Conservation (phyloP, 2,329 filamentous ascomycete genomes). For the Xylaria arbuscula region DNA sequence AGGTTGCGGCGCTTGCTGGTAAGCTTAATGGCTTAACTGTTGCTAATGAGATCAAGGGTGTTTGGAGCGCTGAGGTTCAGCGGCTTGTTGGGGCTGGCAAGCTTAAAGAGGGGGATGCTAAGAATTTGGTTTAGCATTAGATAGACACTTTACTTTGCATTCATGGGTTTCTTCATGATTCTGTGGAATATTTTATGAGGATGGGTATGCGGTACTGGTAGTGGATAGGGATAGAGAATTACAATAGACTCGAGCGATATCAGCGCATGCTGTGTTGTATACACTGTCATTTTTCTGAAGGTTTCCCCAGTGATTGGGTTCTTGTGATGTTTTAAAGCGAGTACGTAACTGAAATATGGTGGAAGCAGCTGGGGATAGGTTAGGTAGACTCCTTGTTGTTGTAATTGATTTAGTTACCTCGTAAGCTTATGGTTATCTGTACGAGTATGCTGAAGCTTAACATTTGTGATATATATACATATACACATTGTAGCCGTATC, state of each 20-base stretch:
- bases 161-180: background rate
- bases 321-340: background rate
- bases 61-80: conserved; percentile 82
- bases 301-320: background rate
- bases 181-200: background rate
- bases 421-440: too few relatives aligned
- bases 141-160: background rate
- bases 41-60: conserved; percentile 83
- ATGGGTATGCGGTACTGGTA: background rate
- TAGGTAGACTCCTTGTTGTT: too few relatives aligned
- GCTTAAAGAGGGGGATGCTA: conserved; percentile 84
- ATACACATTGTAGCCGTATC: too few relatives aligned
- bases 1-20: conserved; percentile 83
- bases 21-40: conserved; percentile 85
- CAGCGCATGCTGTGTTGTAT: conserved; percentile 24
- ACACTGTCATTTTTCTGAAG: background rate
- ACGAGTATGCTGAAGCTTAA: too few relatives aligned
- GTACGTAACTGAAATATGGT: background rate
- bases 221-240: conserved; percentile 9
- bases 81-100: conserved; percentile 84
- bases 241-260: conserved; percentile 6
- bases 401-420: too few relatives aligned
- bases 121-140: conserved; percentile 53
- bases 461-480: too few relatives aligned
- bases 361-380: background rate